Percentiles rank a stretch among this genome's conserved stretches.
phyloP scores from a whole-genome alignment of 495 filamentous ascomycete species.

The Lentithecium fluviatile region DNA sequence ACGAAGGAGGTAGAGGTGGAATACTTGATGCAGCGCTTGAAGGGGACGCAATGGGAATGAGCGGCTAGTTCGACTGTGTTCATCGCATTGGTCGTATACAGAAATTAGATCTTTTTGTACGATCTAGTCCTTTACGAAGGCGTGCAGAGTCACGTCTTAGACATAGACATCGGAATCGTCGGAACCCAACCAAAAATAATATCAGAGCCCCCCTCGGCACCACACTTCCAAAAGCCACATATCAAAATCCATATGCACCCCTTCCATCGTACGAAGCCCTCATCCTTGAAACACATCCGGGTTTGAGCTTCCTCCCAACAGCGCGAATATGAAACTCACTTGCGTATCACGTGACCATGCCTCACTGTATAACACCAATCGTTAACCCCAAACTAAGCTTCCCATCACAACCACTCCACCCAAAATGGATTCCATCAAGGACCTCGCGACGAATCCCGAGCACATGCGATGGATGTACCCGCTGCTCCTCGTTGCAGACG shows the following conservation, averaged over 20 bases:
- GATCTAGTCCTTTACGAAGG: no score
- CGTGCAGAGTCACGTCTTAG: no score
- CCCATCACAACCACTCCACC: constrained; percentile 5
- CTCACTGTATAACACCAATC: constrained; percentile 17
- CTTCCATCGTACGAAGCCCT: constrained; percentile 4
- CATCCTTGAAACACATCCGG: constrained; percentile 18
- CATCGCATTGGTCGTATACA: no score
- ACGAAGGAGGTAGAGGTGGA: constrained; percentile 98
- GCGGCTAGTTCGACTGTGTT: no score
- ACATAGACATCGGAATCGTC: not conserved
- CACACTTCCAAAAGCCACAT: not conserved
- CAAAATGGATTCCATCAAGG: constrained; percentile 39
- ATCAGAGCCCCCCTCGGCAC: not conserved
- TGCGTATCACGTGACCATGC: constrained; percentile 16
- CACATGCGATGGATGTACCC: constrained; percentile 66
- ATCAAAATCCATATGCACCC: constrained; percentile 6
- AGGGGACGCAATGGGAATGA: constrained; percentile 64
- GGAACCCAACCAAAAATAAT: not conserved
- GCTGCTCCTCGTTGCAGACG: constrained; percentile 70
- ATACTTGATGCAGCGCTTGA: constrained; percentile 91
- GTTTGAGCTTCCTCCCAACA: constrained; percentile 17
- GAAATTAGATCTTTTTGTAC: no score
- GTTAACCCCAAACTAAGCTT: constrained; percentile 12
- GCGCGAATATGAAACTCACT: constrained; percentile 18
- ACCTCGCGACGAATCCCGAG: constrained; percentile 51